These are phyloP conservation scores for Perkinsus olseni DNA, from an alignment of 169 alveolate genomes.

Conservation along the genomic window DNA sequence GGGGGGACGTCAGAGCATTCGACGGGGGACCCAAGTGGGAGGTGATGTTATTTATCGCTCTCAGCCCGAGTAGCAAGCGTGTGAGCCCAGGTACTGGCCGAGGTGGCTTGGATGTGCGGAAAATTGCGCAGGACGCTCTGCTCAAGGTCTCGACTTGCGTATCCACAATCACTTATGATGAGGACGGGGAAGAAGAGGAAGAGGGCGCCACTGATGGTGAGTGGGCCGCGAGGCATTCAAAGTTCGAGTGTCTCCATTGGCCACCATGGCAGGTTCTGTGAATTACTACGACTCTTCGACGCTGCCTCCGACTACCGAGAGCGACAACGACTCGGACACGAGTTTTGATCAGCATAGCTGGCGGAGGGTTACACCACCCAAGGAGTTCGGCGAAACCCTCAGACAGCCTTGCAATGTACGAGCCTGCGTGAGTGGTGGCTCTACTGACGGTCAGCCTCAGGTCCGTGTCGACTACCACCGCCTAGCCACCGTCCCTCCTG, in stretches of 20 bases:
- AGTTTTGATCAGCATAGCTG: not conserved
- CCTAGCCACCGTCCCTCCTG: not conserved
- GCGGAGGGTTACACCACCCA: not conserved
- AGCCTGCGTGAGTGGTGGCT: not conserved
- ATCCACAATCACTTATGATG: not conserved
- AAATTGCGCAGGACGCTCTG: not conserved
- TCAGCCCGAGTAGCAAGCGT: no score
- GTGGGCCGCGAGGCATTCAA: not conserved
- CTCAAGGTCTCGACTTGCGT: not conserved
- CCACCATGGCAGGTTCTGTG: not conserved
- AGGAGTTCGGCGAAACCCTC: not conserved
- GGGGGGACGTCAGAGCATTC: not conserved
- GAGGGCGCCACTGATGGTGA: not conserved
- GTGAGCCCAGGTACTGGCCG: not conserved
- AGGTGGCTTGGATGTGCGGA: not conserved
- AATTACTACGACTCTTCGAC: not conserved
- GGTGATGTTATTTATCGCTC: not conserved
- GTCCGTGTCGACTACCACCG: not conserved
- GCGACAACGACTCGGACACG: not conserved
- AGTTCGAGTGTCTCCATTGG: no score
- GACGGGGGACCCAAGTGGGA: not conserved
- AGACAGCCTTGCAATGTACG: not conserved
- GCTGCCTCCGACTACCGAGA: not conserved
- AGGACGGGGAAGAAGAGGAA: not conserved
- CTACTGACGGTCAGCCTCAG: not conserved